These are phyloP conservation scores for Draba incana DNA, from an alignment of 345 rosid genomes.

Conservation along the genomic window DNA sequence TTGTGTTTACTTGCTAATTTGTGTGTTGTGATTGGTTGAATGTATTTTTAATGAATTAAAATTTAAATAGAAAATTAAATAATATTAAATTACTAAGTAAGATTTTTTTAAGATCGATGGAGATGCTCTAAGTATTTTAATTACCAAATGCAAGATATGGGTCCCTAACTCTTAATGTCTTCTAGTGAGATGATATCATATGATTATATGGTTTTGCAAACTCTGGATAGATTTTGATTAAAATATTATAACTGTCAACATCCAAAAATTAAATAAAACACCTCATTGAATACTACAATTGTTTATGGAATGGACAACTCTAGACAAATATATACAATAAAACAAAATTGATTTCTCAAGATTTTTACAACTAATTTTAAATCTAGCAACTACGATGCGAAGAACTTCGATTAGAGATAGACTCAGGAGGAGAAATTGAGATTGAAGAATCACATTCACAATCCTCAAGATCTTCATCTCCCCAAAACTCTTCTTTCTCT, in stretches of 20 bases:
- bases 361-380: constrained; percentile 29
- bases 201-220: constrained; percentile 16
- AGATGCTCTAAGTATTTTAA: constrained; percentile 21
- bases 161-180: constrained; percentile 34
- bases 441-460: constrained; percentile 58
- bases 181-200: constrained; percentile 25
- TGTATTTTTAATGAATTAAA: no score
- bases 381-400: constrained; percentile 39
- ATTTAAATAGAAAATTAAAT: no score
- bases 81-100: no score
- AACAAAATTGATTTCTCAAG: constrained; percentile 36
- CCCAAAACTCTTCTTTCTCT: constrained; percentile 79
- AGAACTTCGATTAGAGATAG: constrained; percentile 59
- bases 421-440: constrained; percentile 66
- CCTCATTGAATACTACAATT: constrained; percentile 37
- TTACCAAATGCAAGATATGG: constrained; percentile 14
- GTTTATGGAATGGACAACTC: constrained; percentile 37
- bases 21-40: no score
- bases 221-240: constrained; percentile 23
- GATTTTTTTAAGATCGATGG: no score
- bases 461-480: constrained; percentile 84
- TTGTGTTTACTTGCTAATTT: constrained; percentile 3
- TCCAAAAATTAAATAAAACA: constrained; percentile 35
- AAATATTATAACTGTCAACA: constrained; percentile 29
- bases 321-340: constrained; percentile 37